These are phyloP conservation scores for Chrysoporthe austroafricana DNA, from an alignment of 2,329 filamentous ascomycete genomes.

Conservation along the genomic window DNA sequence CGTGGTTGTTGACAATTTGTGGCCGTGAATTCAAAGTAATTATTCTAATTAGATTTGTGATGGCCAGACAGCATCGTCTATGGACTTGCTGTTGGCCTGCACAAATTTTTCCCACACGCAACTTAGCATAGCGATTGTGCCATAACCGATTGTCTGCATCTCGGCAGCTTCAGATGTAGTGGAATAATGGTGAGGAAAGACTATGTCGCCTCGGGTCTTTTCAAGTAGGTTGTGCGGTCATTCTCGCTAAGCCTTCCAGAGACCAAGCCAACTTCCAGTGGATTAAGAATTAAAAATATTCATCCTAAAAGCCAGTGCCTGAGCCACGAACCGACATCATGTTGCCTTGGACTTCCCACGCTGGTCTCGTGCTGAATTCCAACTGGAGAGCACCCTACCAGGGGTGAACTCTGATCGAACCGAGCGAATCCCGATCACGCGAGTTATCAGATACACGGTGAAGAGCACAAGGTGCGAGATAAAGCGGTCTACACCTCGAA, in stretches of 20 bases:
- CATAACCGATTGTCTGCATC: too few relatives aligned
- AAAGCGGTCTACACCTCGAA: slow-evolving; percentile 14
- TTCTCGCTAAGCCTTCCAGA: neutral
- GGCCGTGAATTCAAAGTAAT: too few relatives aligned
- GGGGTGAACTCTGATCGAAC: slow-evolving; percentile 28
- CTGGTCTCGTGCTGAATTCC: neutral
- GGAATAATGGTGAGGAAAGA: too few relatives aligned
- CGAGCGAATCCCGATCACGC: slow-evolving; percentile 21
- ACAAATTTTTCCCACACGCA: neutral
- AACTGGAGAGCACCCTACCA: neutral
- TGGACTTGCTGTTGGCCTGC: neutral
- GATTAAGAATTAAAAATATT: neutral
- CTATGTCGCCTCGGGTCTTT: neutral
- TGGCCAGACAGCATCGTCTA: neutral
- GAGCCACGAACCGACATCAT: neutral
- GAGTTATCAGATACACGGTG: slow-evolving; percentile 12
- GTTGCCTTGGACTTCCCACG: slow-evolving; percentile 6
- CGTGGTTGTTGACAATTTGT: too few relatives aligned
- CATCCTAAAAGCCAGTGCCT: neutral
- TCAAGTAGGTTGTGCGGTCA: neutral
- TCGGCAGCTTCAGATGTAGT: too few relatives aligned
- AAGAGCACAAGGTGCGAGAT: slow-evolving; percentile 20
- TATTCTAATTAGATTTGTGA: too few relatives aligned
- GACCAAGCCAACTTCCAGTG: neutral
- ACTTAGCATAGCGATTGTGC: too few relatives aligned